Conservation (phyloP, 192 early-diverging fungal species). For the Coemansia sp. region DNA sequence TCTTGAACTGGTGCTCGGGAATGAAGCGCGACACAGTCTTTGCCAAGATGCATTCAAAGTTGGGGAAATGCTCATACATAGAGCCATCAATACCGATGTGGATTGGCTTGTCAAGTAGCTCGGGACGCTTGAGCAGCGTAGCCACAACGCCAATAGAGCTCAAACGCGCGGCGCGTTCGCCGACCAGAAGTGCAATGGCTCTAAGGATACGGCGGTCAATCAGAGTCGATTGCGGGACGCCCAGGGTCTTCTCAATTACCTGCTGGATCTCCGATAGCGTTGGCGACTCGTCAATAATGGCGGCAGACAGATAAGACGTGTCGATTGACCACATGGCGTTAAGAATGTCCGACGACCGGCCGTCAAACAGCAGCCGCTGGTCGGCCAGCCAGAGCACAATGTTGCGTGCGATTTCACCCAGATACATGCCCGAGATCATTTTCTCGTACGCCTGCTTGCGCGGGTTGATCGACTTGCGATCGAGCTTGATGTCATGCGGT, state of each 20-base stretch:
- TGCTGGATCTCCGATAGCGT: slow-evolving; percentile 67
- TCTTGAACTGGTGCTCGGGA: slow-evolving; percentile 59
- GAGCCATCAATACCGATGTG: slow-evolving; percentile 63
- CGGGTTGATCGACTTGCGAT: slow-evolving; percentile 74
- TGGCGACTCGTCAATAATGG: slow-evolving; percentile 55
- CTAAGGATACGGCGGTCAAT: slow-evolving; percentile 72
- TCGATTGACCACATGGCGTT: slow-evolving; percentile 62
- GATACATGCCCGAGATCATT: slow-evolving; percentile 91
- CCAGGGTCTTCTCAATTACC: slow-evolving; percentile 54
- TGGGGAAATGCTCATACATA: slow-evolving; percentile 63
- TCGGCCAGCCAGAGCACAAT: slow-evolving; percentile 79
- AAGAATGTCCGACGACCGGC: slow-evolving; percentile 56
- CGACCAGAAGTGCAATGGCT: slow-evolving; percentile 70
- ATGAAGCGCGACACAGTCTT: slow-evolving; percentile 72
- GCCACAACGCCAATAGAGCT: slow-evolving; percentile 68
- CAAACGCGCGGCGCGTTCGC: slow-evolving; percentile 79
- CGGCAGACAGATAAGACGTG: slow-evolving; percentile 61
- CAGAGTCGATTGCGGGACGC: slow-evolving; percentile 56
- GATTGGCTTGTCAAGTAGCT: slow-evolving; percentile 25
- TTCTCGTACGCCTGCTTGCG: slow-evolving; percentile 94
- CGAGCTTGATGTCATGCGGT: slow-evolving; percentile 81
- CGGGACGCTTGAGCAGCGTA: slow-evolving; percentile 59
- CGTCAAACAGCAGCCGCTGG: slow-evolving; percentile 73
- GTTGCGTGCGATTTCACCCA: slow-evolving; percentile 88
- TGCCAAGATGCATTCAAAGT: slow-evolving; percentile 72